Conservation (phyloP, 805 yeast genomes). For the Jamesozyma spencerorum region DNA sequence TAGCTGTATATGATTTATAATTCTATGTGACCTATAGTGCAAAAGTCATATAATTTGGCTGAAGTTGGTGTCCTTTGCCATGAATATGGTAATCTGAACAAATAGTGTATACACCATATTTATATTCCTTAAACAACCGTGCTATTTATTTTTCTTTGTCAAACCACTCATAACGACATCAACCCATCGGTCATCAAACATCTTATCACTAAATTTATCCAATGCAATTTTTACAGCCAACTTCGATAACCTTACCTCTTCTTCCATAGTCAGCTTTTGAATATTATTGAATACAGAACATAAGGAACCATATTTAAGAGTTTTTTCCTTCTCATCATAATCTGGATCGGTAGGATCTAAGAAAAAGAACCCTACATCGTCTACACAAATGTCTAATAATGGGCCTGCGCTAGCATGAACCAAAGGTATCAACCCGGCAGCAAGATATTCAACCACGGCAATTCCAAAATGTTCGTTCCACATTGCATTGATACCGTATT, state of each 20-base stretch:
- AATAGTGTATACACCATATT: no score
- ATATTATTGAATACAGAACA: conserved; percentile 40
- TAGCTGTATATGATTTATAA: no score
- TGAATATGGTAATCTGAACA: no score
- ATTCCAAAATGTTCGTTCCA: conserved; percentile 99
- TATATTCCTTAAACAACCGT: no score
- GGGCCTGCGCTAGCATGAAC: conserved; percentile 98
- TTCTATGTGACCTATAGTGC: no score
- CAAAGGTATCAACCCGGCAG: conserved; percentile 78
- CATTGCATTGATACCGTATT: conserved; percentile 88
- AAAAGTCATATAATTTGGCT: no score
- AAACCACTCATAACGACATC: conserved; percentile 11
- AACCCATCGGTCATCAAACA: conserved; percentile 51
- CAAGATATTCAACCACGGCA: conserved; percentile 87
- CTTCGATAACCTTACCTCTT: conserved; percentile 35
- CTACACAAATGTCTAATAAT: conserved; percentile 68
- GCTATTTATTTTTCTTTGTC: conserved; percentile 6
- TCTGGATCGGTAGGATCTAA: conserved; percentile 67
- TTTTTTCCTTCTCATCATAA: conserved; percentile 28
- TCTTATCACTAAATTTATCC: conserved; percentile 52
- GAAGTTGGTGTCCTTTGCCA: no score
- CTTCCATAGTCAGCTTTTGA: conserved; percentile 31
- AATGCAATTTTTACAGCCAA: conserved; percentile 39
- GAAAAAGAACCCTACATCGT: conserved; percentile 68
- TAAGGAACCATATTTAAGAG: conserved; percentile 27